Base-by-base conservation (phyloP, 163 green algal species). In the Chlamydomonas reinhardtii region DNA sequence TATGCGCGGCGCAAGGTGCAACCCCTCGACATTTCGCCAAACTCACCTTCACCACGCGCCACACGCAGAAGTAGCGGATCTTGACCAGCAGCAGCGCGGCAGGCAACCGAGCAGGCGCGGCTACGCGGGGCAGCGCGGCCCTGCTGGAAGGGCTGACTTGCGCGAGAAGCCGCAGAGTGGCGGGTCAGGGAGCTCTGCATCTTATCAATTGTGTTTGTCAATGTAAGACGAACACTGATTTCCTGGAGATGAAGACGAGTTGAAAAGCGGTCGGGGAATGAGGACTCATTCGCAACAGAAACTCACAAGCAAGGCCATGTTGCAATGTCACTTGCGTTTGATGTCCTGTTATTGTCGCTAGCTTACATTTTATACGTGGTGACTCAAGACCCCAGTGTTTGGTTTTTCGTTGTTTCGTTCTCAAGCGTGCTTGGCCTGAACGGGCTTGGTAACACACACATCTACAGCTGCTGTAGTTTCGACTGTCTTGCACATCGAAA, bases 61-160 rank as follows among this genome's bases (percentile, higher is more conserved):
- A 97, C 95, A 29, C 96, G 85, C 59, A 99, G 88, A 34, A 99
- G 89, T 37, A 99, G 91, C 0, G 96, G 96, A 82, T 98, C 96
- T 76, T 91, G 64, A 0, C 25, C 69, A 39, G 31, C 73, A 73
- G 80, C 56, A 17, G 80, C 80, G 2, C 35, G 54, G 32, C 54
- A 73, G 52, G 69, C 56, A 4, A 86, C 24, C 15, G 32, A 54
- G 56, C 48, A 66, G 14, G 29, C 27, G n/a, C 79, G 80, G 19
- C 54, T 25, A 4, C 80, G 80, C 9, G 80, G 56, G 2, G 80
- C 54, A 52, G n/a, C 35, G 2, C 62, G 14, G 52, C 68, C 71
- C 22, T 20, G 32, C 48, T 31, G 43, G 34, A 85, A 64, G 39
- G 39, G 39, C 39, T 48, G 39, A 11, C 48, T 56, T 56, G 48